Base-by-base conservation (phyloP, 1,139 yeast genomes). In the Magnusiomyces suaveolens region DNA sequence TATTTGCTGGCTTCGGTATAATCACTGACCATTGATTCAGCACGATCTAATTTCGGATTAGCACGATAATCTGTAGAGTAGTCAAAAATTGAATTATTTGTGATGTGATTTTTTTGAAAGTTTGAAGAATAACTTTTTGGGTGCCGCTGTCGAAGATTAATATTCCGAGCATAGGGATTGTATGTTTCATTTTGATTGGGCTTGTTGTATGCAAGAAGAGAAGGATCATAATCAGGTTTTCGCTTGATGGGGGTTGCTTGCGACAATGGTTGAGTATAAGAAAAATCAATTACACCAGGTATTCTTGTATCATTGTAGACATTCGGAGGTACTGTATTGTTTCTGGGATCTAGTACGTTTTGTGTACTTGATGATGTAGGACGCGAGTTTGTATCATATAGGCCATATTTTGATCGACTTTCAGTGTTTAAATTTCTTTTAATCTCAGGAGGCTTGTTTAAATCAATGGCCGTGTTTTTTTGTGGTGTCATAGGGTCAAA, bases 221-320 rank as follows among this genome's bases (percentile, higher is more conserved):
- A n/a, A n/a, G n/a, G n/a, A n/a, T n/a, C n/a, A n/a, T n/a, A n/a
- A n/a, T n/a, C n/a, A n/a, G n/a, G n/a, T n/a, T n/a, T n/a, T n/a
- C 41, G 3, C 41, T 10, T 38, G 20, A 12, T 46, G 6, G 48
- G 48, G 16, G 48, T 46, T 26, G 48, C 48, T 29, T 46, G 48
- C 6, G 33, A 46, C 16, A 46, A 4, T 2, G 48, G 48, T 12
- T 26, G 12, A 26, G 48, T 18, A 10, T 46, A 26, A 12, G 38
- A 46, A n/a, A 46, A 25, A 20, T 46, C 38, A 20, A 29, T 26
- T 41, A 25, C 3, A 10, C 41, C 41, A 36, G 41, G 44, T 8
- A 41, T 4, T 18, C 25, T 10, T 26, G 29, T 46, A 20, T 46
- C 24, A n/a, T 43, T 18, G 23, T 46, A 26, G 4, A 41, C 25